Evolutionary conservation across 176 grass and related monocot species (phyloP).

Genomic region (Eleusine indica): DNA sequence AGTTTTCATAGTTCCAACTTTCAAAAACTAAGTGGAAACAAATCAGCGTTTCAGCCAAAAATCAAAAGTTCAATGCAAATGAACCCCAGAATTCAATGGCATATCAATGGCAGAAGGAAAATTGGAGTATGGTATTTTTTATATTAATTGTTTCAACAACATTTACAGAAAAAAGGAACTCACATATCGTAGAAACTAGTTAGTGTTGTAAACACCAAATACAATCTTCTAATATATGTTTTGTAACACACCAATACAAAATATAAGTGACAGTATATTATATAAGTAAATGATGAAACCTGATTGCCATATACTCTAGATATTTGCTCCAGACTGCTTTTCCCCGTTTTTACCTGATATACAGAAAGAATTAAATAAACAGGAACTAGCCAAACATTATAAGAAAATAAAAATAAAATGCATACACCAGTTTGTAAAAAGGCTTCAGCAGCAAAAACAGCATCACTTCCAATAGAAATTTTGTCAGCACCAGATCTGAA

Average conservation of each 20-base stretch:
- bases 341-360: slow-evolving; percentile 80
- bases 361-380: slow-evolving; percentile 29
- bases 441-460: slow-evolving; percentile 92
- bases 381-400: slow-evolving; percentile 20
- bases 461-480: slow-evolving; percentile 97
- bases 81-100: not conserved
- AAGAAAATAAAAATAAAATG: slow-evolving; percentile 26
- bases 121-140: not conserved
- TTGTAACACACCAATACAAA: slow-evolving; percentile 18
- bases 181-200: slow-evolving; percentile 7
- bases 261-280: not conserved
- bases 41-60: not conserved
- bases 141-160: not conserved
- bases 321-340: slow-evolving; percentile 97
- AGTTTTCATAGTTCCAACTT: slow-evolving; percentile 24
- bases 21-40: not conserved
- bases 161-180: not conserved
- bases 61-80: not conserved
- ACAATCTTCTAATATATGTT: not conserved
- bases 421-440: slow-evolving; percentile 87
- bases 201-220: slow-evolving; percentile 2
- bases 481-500: slow-evolving; percentile 99
- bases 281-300: slow-evolving; percentile 44
- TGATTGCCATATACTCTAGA: slow-evolving; percentile 96
- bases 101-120: slow-evolving; percentile 4